A percentile compares a stretch with the other conserved stretches of the same genome.
Evolutionary conservation across 176 grass and related monocot species (phyloP).

Genomic region (Aegilops sharonensis): DNA sequence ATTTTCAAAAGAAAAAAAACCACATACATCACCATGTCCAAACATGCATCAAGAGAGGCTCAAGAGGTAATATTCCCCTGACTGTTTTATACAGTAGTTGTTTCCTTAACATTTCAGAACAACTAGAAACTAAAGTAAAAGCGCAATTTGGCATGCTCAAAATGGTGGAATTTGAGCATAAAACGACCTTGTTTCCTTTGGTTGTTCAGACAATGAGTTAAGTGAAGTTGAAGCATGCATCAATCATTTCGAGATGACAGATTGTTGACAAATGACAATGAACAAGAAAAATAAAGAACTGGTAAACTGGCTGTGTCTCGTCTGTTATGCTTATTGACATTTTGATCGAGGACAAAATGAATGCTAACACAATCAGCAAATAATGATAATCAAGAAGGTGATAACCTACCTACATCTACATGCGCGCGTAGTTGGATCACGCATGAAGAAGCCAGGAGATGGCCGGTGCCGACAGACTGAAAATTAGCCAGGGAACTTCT

Average conservation of each 20-base stretch:
- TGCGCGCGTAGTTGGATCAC: not conserved
- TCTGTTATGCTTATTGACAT: not conserved
- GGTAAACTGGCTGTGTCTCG: not conserved
- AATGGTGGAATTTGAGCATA: not conserved
- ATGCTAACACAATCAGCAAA: not conserved
- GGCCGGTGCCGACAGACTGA: not conserved
- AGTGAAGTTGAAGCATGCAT: not conserved
- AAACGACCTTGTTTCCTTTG: not conserved
- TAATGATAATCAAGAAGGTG: not conserved
- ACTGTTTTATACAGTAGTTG: not conserved
- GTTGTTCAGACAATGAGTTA: not conserved
- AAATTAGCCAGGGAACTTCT: slow-evolving; percentile 10
- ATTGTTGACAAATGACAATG: not conserved
- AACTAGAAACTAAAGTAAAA: not conserved
- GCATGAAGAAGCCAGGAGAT: slow-evolving; percentile 10
- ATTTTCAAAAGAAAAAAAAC: too few relatives aligned
- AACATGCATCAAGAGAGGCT: not conserved
- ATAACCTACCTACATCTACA: not conserved
- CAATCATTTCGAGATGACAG: not conserved
- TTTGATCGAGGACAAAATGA: not conserved
- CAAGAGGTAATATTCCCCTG: not conserved
- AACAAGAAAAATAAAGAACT: not conserved
- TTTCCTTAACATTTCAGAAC: not conserved
- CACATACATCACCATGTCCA: not conserved
- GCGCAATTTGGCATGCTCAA: not conserved